Evolutionary conservation across 495 filamentous ascomycete genomes (phyloP), one percentile per base, ranked within the genome.

Genomic region (Hypoxylon rickii): DNA sequence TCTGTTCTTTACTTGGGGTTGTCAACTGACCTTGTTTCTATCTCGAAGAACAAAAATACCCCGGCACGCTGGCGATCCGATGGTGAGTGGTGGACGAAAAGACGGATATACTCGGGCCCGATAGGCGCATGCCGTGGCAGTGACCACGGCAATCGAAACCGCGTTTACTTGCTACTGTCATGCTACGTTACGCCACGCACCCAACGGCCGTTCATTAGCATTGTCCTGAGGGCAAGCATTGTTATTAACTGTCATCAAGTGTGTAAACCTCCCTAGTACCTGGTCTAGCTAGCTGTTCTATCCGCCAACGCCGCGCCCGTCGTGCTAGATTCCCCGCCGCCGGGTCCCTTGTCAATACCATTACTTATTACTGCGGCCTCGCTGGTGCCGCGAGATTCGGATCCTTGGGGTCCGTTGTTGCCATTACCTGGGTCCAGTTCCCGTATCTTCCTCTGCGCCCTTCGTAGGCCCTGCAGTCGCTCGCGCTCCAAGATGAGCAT

Each of bases 401-500:
- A 3, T 24, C 53, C 61, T 45, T 61, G 57, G 36, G 44, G 22
- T 48, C 47, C 44, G 24, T 53, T 46, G 5, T 13, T 12, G 24
- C 32, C 24, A 47, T 48, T 29, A 13, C 21, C 15, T 29, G 19
- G 24, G 51, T 47, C 47, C 17, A 53, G 46, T 17, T 61, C 64
- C 40, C 64, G 76, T 26, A 83, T 65, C 41, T 72, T 80, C 61
- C 89, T 78, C 41, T 91, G 56, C 15, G 89, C 89, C 70, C 93
- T 83, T 73, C 80, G 85, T 73, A 99, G 83, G 10, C 88, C 82
- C 61, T 93, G 89, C 45, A 96, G 75, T 52, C 90, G 79, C 67
- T 89, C 86, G 55, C 78, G 84, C 72, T 99, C 95, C 24, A 77
- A 72, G 5, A 93, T 81, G 26, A 97, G 71, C 77, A 89, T 89